Evolutionary conservation across 2,329 filamentous ascomycete genomes (phyloP).

Genomic region (Neofusicoccum ribis): DNA sequence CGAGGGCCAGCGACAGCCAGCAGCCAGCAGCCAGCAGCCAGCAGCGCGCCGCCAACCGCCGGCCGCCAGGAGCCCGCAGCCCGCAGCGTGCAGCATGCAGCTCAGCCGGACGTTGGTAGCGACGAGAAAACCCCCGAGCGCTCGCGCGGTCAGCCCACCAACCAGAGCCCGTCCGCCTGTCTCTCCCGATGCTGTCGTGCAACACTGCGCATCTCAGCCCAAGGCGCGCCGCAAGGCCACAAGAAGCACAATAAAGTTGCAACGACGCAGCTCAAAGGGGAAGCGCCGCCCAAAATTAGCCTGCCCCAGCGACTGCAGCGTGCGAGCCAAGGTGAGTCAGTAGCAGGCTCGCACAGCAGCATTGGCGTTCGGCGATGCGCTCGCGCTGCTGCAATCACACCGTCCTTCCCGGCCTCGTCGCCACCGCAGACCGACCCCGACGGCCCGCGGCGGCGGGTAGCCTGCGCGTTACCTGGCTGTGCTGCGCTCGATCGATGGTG

Average conservation of each 20-base stretch:
- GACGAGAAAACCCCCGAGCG: too few species aligned
- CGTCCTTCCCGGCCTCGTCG: background rate
- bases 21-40: too few species aligned
- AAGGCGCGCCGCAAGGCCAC: background rate
- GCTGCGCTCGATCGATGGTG: background rate
- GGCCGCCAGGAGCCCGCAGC: too few species aligned
- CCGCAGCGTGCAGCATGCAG: too few species aligned
- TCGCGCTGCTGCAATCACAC: background rate
- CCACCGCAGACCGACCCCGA: background rate
- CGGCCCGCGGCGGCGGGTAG: background rate
- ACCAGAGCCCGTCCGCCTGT: too few species aligned
- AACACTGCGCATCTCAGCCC: conserved; percentile 2
- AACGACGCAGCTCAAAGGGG: background rate
- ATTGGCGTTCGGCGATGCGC: background rate
- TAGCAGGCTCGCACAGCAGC: background rate
- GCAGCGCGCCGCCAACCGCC: too few species aligned
- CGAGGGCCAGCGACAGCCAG: too few species aligned
- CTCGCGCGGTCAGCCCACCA: too few species aligned
- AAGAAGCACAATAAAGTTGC: background rate
- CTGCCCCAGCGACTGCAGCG: background rate
- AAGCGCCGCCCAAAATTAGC: conserved; percentile 15
- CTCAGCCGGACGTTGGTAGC: too few species aligned
- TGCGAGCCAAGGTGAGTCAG: background rate
- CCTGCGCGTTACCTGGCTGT: background rate
- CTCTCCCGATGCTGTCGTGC: conserved; percentile 2